Base-by-base conservation (phyloP, 176 grass and related monocot species). In the Carex cristatella region DNA sequence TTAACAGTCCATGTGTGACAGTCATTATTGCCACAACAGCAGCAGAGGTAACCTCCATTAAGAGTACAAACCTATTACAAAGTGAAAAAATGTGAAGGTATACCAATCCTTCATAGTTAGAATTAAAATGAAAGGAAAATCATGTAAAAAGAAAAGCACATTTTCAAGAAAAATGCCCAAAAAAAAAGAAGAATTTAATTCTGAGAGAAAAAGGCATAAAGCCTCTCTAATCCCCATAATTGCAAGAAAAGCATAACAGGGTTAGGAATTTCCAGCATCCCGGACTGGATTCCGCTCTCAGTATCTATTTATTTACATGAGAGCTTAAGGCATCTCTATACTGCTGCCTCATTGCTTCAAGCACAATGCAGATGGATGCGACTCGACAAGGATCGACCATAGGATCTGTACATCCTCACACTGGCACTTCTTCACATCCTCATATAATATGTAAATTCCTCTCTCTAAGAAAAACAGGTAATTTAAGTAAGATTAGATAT, bases 361-460 rank as follows among this genome's bases (percentile, higher is more conserved):
- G 70, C 91, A 85, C 61, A 93, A 86, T 79, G 85, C 82, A 8
- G 89, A 79, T 54, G 89, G 84, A 80, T 94, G 90, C 55, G 93
- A 98, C 70, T 98, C 93, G 65, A 98, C 93, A 67, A 98, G 91
- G 84, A 98, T 98, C 63, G 95, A 91, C 95, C 95, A 98, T 58
- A 98, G 89, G 10, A 98, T 88, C 6, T 98, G 95, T 85, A 98
- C 95, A 86, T 98, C 95, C 89, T 98, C 95, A 65, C 89, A 93
- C 40, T 88, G 93, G 88, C 95, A 98, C 86, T 93, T 94, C 91
- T 98, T 93, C 54, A 98, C 95, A 86, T 98, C 95, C 82, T 98
- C 95, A 71, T 98, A 93, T 65, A 98, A 84, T 85, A 95, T 98
- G 77, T 95, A 98, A 73, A 98, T 98, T 60, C 95, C 95, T 84